These are phyloP conservation scores for Scedosporium minutisporum DNA, from an alignment of 2,329 filamentous ascomycete species.

Conservation along the genomic window DNA sequence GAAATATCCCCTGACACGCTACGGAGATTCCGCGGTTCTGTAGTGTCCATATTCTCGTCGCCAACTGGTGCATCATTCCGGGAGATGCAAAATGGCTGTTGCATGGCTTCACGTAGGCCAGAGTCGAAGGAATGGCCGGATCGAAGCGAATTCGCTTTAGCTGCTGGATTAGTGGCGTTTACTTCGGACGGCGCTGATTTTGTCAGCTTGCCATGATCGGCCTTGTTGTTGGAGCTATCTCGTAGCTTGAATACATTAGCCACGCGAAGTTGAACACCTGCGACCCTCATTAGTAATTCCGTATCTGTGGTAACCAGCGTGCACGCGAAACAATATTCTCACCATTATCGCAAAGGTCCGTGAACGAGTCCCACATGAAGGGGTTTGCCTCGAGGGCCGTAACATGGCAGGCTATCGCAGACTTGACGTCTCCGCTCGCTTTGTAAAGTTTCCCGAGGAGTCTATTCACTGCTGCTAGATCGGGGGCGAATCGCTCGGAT, in stretches of 20 bases:
- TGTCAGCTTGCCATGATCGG: conserved; percentile 1
- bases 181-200: conserved; percentile 5
- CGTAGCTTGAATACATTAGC: conserved; percentile 11
- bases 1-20: conserved; percentile 3
- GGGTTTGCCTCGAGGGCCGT: conserved; percentile 11
- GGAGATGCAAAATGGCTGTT: conserved; percentile 3
- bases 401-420: conserved; percentile 9
- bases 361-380: conserved; percentile 16
- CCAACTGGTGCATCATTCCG: conserved; percentile 4
- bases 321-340: background rate
- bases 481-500: conserved; percentile 10
- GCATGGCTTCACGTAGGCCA: conserved; percentile 2
- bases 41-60: conserved; percentile 5
- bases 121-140: conserved; percentile 1
- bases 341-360: conserved; percentile 13
- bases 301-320: background rate
- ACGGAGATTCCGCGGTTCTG: background rate
- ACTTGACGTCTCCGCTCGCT: conserved; percentile 11
- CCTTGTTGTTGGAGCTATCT: conserved; percentile 1
- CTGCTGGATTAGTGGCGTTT: background rate
- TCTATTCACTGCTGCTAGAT: conserved; percentile 9
- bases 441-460: conserved; percentile 12
- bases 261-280: conserved; percentile 7
- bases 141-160: conserved; percentile 4
- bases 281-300: background rate